phyloP scores from a whole-genome alignment of 192 early-diverging fungal genomes.

The Gonapodya prolifera region DNA sequence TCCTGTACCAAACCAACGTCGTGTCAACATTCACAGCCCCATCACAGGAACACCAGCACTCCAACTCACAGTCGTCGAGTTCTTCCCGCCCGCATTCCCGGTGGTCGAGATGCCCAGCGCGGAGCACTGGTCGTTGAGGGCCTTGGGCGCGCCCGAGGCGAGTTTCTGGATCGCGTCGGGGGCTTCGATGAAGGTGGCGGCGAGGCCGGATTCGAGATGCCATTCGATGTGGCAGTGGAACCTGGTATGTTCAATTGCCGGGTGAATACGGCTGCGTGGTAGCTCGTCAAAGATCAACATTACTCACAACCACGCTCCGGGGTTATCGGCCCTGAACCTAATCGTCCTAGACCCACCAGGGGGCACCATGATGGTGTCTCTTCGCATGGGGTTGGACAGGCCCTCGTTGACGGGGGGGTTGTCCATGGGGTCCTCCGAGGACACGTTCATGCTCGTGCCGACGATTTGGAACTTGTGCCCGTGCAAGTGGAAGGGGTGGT shows the following conservation, averaged over 20 bases:
- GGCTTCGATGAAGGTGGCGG: slow-evolving; percentile 55
- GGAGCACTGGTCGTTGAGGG: slow-evolving; percentile 48
- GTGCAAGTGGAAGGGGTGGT: slow-evolving; percentile 76
- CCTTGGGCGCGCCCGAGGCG: slow-evolving; percentile 35
- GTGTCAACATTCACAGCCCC: no score
- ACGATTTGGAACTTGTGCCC: slow-evolving; percentile 73
- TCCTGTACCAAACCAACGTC: no score
- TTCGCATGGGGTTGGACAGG: slow-evolving; percentile 52
- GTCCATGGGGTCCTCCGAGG: no score
- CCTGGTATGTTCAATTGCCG: no score
- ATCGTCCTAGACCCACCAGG: slow-evolving; percentile 52
- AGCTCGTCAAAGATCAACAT: no score
- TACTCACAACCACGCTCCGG: slow-evolving; percentile 67
- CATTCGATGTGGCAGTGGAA: slow-evolving; percentile 84
- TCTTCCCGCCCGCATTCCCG: slow-evolving; percentile 66
- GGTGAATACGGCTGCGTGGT: no score
- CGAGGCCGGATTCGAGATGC: slow-evolving; percentile 61
- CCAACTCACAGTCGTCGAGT: no score
- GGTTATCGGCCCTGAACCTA: slow-evolving; percentile 68
- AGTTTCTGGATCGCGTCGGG: slow-evolving; percentile 44
- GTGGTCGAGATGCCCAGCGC: slow-evolving; percentile 33
- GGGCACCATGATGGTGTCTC: slow-evolving; percentile 66
- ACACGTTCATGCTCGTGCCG: slow-evolving; percentile 28
- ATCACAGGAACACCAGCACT: no score
- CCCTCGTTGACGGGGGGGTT: slow-evolving; percentile 22